Conservation (phyloP, 2,329 filamentous ascomycete species). For the Pseudogymnoascus sp. region DNA sequence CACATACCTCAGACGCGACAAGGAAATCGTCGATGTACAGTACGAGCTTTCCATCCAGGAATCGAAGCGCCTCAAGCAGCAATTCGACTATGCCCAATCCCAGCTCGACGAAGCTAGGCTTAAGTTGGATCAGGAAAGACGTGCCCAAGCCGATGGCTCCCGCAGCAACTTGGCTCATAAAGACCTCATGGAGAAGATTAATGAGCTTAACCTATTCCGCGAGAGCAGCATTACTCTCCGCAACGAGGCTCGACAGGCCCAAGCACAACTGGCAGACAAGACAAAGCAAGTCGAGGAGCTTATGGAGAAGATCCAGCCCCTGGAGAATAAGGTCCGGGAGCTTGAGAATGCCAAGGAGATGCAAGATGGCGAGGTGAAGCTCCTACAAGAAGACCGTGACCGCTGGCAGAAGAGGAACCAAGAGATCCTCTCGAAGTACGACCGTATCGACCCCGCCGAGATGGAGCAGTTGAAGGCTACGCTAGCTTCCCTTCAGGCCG, state of each 20-base stretch:
- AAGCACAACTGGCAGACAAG: constrained; percentile 68
- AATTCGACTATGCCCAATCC: constrained; percentile 75
- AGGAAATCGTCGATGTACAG: constrained; percentile 97
- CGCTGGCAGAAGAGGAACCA: constrained; percentile 94
- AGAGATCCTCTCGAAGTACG: constrained; percentile 91
- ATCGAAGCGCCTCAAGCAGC: constrained; percentile 77
- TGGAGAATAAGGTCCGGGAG: constrained; percentile 72
- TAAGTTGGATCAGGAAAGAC: constrained; percentile 84
- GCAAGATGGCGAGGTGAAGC: constrained; percentile 63
- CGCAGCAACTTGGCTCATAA: constrained; percentile 71
- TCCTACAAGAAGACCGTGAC: constrained; percentile 85
- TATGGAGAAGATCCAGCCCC: constrained; percentile 65
- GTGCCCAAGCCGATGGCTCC: constrained; percentile 63
- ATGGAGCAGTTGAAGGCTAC: constrained; percentile 81
- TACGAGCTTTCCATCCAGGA: constrained; percentile 85
- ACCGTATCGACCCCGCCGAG: constrained; percentile 87
- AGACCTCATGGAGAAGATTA: constrained; percentile 87
- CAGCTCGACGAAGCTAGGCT: constrained; percentile 84
- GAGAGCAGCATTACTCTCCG: constrained; percentile 90
- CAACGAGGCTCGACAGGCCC: constrained; percentile 73
- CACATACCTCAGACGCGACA: constrained; percentile 84
- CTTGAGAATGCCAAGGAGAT: constrained; percentile 72
- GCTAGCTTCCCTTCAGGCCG: constrained; percentile 55
- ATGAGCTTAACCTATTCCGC: constrained; percentile 90
- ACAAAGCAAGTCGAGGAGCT: constrained; percentile 66